Evolutionary conservation across 2,329 filamentous ascomycete species (phyloP), one percentile per base, ranked within the genome.

Genomic region (Apiospora arundinis): DNA sequence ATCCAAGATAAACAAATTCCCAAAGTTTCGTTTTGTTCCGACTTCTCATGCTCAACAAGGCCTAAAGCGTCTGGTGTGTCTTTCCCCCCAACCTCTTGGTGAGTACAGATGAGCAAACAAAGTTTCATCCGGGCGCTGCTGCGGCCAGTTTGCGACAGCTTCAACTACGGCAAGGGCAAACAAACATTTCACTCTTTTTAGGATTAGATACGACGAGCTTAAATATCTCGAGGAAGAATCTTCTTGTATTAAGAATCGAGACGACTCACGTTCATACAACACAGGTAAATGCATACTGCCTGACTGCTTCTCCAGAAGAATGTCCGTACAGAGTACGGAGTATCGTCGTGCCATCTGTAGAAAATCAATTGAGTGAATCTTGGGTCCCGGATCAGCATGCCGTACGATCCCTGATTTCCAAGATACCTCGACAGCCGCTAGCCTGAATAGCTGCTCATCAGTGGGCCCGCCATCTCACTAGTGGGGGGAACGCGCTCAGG

Each of bases 391-490:
- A 60, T 60, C 52, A 60, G 52, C 28, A 60, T 16, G 16, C 52
- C 52, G 52, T 37, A 60, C 52, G 52, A 60, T 60, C 28, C 49
- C 49, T 56, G 25, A 18, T 56, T 56, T 56, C 52, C 52, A 60
- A 60, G 52, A 60, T 60, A 21, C 28, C 28, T 60, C 56, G 32
- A 32, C 28, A 63, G 56, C 18, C 28, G 56, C 56, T 63, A 63
- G 21, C 18, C 56, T 32, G 40, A 40, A 63, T 63, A 40, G 56
- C 56, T 63, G 56, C 32, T 40, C 56, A 63, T 63, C 56, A 63
- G 56, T 63, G 56, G 56, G 32, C 32, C 56, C 32, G 32, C 56
- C 56, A 63, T 63, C 56, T n/a, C 56, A 40, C 56, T 63, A 63
- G 56, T n/a, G 18, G 21, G n/a, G 32, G 56, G 40, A 63, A 63